Evolutionary conservation across 441 rosid species (phyloP).

Genomic region (Corymbia citriodora): DNA sequence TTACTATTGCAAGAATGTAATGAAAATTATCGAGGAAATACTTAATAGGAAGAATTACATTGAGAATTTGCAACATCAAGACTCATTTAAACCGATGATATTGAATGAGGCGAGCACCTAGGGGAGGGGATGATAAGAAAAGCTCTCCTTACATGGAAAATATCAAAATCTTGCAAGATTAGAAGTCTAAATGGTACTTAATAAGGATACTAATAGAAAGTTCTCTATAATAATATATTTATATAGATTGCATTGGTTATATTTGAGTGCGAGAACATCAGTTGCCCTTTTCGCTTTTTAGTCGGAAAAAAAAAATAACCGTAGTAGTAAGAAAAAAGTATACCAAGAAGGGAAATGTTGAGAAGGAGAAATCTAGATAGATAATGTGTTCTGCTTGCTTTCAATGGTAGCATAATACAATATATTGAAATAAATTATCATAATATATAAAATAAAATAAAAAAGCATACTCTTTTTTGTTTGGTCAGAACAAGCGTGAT

Average conservation of each 20-base stretch:
- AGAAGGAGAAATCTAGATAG: background rate
- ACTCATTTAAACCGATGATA: background rate
- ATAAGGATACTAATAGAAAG: background rate
- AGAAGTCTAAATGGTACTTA: background rate
- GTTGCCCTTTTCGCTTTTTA: background rate
- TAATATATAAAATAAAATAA: background rate
- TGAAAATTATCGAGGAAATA: background rate
- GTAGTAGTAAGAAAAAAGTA: background rate
- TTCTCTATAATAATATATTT: background rate
- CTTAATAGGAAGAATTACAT: background rate
- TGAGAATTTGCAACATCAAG: background rate
- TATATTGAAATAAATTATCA: background rate
- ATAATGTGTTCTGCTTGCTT: background rate
- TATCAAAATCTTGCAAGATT: background rate
- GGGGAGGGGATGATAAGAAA: background rate
- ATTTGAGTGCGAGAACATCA: background rate
- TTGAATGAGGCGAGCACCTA: background rate
- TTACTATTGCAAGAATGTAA: background rate
- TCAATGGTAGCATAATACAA: background rate
- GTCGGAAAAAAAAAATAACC: background rate
- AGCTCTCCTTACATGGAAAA: background rate
- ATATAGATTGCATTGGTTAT: background rate
- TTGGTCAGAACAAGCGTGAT: background rate
- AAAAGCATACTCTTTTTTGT: too few species aligned
- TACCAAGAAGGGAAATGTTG: background rate